A percentile compares a stretch with the other conserved stretches of the same genome.
phyloP scores from a whole-genome alignment of 106 monocot species.

The Gastrodia elata region DNA sequence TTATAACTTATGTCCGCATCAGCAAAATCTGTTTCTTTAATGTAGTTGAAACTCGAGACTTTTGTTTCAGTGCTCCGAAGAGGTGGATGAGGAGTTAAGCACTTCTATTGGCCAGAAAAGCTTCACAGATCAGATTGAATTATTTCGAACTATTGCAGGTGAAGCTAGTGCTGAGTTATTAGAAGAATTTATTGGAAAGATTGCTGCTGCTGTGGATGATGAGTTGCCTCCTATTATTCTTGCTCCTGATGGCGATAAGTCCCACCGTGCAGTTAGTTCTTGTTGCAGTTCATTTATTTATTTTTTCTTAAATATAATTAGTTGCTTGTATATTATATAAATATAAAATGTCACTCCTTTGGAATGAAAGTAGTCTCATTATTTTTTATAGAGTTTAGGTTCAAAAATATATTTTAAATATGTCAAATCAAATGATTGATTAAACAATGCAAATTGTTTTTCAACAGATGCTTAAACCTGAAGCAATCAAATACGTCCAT shows the following conservation, averaged over 20 bases:
- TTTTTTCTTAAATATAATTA: not conserved
- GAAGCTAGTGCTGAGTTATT: slow-evolving; percentile 56
- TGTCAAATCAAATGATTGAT: not conserved
- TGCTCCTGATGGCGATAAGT: slow-evolving; percentile 71
- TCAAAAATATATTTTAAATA: not conserved
- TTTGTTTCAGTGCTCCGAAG: slow-evolving; percentile 30
- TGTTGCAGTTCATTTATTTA: not conserved
- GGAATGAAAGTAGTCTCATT: not conserved
- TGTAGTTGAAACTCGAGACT: not conserved
- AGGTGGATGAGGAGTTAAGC: slow-evolving; percentile 23
- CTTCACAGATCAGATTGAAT: slow-evolving; percentile 34
- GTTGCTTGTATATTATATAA: not conserved
- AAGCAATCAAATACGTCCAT: not conserved
- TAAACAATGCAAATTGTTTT: not conserved
- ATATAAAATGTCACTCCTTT: not conserved
- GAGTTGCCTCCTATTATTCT: slow-evolving; percentile 48
- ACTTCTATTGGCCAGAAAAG: slow-evolving; percentile 11
- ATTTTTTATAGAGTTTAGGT: not conserved
- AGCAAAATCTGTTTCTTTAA: not conserved
- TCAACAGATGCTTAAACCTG: not conserved
- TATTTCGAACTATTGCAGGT: slow-evolving; percentile 51
- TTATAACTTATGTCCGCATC: not conserved
- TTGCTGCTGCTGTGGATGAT: slow-evolving; percentile 14
- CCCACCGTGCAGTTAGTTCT: slow-evolving; percentile 70
- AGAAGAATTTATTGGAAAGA: slow-evolving; percentile 33